phyloP scores from a whole-genome alignment of 1,284 basidiomycete species.

The Boletus semigastroideus region DNA sequence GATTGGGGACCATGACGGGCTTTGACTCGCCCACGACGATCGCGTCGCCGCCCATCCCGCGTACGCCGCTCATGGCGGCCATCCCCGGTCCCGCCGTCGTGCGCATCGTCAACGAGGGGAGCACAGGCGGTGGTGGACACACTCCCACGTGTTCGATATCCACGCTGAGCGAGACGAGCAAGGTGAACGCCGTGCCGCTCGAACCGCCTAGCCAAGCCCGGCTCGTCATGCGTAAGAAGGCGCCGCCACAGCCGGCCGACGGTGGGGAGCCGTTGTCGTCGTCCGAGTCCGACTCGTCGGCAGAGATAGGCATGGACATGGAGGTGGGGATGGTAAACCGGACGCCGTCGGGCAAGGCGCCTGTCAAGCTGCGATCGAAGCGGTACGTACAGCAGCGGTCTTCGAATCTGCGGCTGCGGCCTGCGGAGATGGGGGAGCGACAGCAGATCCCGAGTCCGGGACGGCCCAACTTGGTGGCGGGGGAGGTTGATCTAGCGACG shows the following conservation, averaged over 20 bases:
- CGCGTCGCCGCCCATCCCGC: slow-evolving; percentile 42
- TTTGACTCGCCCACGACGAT: slow-evolving; percentile 43
- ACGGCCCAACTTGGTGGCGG: slow-evolving; percentile 42
- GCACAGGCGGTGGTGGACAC: slow-evolving; percentile 11
- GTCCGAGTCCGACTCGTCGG: slow-evolving; percentile 17
- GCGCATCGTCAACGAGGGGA: slow-evolving; percentile 18
- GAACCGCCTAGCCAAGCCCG: slow-evolving; percentile 33
- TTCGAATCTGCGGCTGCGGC: slow-evolving; percentile 38
- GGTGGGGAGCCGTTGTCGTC: slow-evolving; percentile 34
- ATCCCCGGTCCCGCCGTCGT: slow-evolving; percentile 9
- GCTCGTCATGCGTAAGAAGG: slow-evolving; percentile 39
- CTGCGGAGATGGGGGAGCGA: slow-evolving; percentile 8
- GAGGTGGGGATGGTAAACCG: slow-evolving; percentile 14
- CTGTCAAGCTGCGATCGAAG: slow-evolving; percentile 46
- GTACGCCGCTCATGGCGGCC: slow-evolving; percentile 36
- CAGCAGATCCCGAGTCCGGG: slow-evolving; percentile 41
- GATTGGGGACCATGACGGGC: slow-evolving; percentile 11
- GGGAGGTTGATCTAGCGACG: slow-evolving; percentile 47
- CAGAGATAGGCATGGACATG: slow-evolving; percentile 41
- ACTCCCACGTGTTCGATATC: slow-evolving; percentile 35
- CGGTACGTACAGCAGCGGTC: slow-evolving; percentile 46
- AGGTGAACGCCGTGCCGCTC: slow-evolving; percentile 15
- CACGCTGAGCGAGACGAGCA: slow-evolving; percentile 34
- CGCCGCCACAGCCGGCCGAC: slow-evolving; percentile 28
- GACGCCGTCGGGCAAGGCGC: slow-evolving; percentile 39